Conservation (phyloP, 2,329 filamentous ascomycete species). For the Colletotrichum cuscutae region DNA sequence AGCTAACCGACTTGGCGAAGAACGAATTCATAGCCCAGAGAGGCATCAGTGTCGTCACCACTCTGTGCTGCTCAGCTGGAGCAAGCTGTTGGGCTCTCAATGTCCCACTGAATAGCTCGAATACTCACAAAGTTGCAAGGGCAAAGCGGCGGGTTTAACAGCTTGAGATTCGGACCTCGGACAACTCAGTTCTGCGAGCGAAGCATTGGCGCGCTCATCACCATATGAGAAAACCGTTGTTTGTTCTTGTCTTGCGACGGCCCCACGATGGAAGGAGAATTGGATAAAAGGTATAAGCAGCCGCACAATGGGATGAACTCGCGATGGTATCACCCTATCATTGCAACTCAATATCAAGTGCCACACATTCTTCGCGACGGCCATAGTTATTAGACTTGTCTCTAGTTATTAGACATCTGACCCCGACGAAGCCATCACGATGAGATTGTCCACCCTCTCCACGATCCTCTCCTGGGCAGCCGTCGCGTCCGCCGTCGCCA, state of each 20-base stretch:
- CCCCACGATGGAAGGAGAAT: not conserved
- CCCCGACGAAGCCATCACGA: not conserved
- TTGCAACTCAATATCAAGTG: not conserved
- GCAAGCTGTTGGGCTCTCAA: not conserved
- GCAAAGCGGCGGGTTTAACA: too few species aligned
- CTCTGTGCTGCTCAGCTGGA: not conserved
- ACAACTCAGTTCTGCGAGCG: slow-evolving; percentile 23
- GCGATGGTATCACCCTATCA: not conserved
- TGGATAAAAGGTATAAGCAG: slow-evolving; percentile 5
- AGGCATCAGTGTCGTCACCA: slow-evolving; percentile 34
- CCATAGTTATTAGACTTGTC: slow-evolving; percentile 27
- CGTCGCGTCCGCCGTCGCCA: slow-evolving; percentile 24
- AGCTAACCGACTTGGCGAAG: slow-evolving; percentile 21
- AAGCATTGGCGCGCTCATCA: slow-evolving; percentile 33
- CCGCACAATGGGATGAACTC: slow-evolving; percentile 1
- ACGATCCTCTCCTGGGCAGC: slow-evolving; percentile 25
- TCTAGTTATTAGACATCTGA: not conserved
- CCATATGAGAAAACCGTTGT: not conserved
- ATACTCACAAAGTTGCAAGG: not conserved
- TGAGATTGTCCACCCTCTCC: slow-evolving; percentile 21
- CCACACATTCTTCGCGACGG: not conserved
- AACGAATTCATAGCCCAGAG: slow-evolving; percentile 26
- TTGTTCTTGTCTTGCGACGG: not conserved
- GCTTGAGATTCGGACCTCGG: slow-evolving; percentile 33
- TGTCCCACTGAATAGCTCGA: not conserved